A percentile compares a stretch with the other conserved stretches of the same genome.
Conservation (phyloP, 331 rosid species). For the Telfairia occidentalis region DNA sequence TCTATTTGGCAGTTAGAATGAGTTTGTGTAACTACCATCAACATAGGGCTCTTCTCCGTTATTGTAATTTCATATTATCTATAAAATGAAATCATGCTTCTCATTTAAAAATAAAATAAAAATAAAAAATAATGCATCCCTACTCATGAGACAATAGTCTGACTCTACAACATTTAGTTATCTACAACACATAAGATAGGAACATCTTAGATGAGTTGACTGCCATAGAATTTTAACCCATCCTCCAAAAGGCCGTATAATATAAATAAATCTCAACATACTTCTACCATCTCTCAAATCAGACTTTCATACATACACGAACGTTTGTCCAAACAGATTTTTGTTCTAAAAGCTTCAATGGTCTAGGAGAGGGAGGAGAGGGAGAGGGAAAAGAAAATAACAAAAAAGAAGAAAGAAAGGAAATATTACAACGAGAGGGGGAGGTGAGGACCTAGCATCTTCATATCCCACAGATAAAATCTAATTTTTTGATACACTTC, state of each 20-base stretch:
- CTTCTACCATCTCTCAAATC: neutral
- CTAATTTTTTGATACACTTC: neutral
- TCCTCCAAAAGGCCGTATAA: neutral
- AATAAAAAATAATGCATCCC: too few relatives aligned
- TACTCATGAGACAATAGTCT: neutral
- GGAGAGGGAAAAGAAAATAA: neutral
- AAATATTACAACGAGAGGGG: neutral
- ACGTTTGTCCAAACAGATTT: neutral
- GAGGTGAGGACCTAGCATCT: neutral
- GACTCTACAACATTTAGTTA: neutral
- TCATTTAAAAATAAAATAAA: too few relatives aligned
- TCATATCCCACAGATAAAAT: neutral
- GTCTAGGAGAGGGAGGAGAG: neutral
- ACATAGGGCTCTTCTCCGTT: too few relatives aligned
- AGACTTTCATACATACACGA: neutral
- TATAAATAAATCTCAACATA: neutral
- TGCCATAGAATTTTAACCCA: neutral
- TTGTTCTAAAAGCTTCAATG: neutral
- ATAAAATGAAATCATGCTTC: too few relatives aligned
- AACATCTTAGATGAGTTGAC: neutral
- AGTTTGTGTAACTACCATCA: too few relatives aligned
- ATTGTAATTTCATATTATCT: too few relatives aligned
- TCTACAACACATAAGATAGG: neutral
- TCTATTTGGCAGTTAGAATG: too few relatives aligned
- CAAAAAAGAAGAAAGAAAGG: neutral